Base-by-base conservation (phyloP, 208 protist genomes). In the Endotrypanum monterogeii region DNA sequence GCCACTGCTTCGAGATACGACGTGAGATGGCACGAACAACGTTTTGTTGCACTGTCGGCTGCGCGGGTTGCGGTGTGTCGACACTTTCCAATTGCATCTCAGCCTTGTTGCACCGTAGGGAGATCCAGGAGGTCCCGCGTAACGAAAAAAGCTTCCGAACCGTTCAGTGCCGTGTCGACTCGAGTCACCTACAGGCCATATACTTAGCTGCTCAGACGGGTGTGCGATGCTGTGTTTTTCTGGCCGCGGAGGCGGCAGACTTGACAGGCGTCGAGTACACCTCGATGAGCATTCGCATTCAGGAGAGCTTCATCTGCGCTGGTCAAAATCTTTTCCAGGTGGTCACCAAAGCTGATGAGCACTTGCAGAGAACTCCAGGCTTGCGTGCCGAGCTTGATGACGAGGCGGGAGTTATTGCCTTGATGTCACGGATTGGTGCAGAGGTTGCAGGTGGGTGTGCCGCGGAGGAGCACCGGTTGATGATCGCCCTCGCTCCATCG, bases 291-390 rank as follows among this genome's bases (percentile, higher is more conserved):
- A 56, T 79, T 50, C 82, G 55, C 7, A 65, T 88, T 6, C 73
- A 82, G 32, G 81, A 82, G 51, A 67, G 60, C 32, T 41, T 83
- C 52, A 61, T 57, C 32, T 63, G 69, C 44, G 30, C 20, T 0
- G 55, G 55, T 3, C 84, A 92, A 60, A 74, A 79, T 30, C 48
- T 87, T 55, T 68, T 84, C 56, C 72, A 71, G 3, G 74, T 89
- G n/a, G 55, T 88, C 50, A 87, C 87, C 6, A 92, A 92, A 65
- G 73, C 73, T 1, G 87, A 92, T 62, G 87, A 92, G 63, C 73
- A 82, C 9, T 39, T 89, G n/a, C 61, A 50, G 6, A 37, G 37
- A 25, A 6, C 23, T 5, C 37, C 37, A 25, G 3, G 25, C 58
- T 39, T 55, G 50, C 48, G 35, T 44, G n/a, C n/a, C 32, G 68